phyloP scores from a whole-genome alignment of 768 basidiomycete genomes.

The Termitomyces sp. region DNA sequence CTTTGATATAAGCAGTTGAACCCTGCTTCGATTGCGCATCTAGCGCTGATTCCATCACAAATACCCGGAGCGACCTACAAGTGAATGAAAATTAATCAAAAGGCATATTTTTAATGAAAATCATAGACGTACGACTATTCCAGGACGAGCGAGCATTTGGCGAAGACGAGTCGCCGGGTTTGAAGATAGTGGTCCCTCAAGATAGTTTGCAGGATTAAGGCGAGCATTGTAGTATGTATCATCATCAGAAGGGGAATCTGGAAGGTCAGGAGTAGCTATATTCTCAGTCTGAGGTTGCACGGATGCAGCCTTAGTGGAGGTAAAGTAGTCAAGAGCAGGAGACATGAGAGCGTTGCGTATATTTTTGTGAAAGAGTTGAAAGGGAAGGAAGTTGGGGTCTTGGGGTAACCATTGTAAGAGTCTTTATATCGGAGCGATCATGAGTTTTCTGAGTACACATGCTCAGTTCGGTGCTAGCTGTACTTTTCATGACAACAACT shows the following conservation, averaged over 20 bases:
- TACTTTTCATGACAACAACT: not conserved
- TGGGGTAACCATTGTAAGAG: not conserved
- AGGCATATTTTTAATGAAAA: not conserved
- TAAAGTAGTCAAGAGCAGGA: slow-evolving; percentile 18
- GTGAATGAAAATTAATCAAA: not conserved
- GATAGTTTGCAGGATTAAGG: slow-evolving; percentile 60
- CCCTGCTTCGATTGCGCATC: slow-evolving; percentile 75
- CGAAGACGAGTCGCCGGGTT: slow-evolving; percentile 70
- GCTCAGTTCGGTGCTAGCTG: not conserved
- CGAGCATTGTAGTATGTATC: slow-evolving; percentile 58
- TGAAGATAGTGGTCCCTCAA: slow-evolving; percentile 61
- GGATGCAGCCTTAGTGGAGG: slow-evolving; percentile 6
- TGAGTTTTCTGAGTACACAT: not conserved
- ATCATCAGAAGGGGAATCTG: not conserved
- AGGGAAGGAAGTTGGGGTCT: not conserved
- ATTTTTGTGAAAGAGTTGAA: not conserved
- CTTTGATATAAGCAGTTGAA: slow-evolving; percentile 77
- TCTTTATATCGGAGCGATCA: not conserved
- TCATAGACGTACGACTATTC: slow-evolving; percentile 57
- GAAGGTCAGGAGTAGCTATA: not conserved
- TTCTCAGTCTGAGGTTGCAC: slow-evolving; percentile 3
- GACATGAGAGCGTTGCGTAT: slow-evolving; percentile 9
- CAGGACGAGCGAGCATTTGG: slow-evolving; percentile 63
- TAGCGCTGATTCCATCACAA: slow-evolving; percentile 74
- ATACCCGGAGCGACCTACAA: slow-evolving; percentile 68